Evolutionary conservation across 257 asterid genomes (phyloP).

Genomic region (Przewalskia tangutica): DNA sequence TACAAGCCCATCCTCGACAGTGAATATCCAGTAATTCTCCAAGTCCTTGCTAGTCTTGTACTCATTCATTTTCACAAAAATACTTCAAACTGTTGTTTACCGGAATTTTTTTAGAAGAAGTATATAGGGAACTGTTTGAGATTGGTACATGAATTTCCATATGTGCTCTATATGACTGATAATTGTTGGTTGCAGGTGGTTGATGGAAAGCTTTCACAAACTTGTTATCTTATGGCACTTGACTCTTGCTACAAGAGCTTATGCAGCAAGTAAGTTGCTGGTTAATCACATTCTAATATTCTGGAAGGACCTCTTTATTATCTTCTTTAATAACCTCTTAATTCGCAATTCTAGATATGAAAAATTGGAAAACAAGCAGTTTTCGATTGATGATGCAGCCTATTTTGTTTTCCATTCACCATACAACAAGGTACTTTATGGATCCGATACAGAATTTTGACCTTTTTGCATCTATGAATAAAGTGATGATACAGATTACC

Average conservation of each 20-base stretch:
- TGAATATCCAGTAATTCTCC: constrained; percentile 83
- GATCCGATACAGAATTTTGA: background rate
- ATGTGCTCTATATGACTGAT: background rate
- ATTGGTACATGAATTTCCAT: background rate
- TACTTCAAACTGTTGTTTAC: background rate
- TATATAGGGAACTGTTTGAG: background rate
- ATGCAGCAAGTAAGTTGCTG: constrained; percentile 53
- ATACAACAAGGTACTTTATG: constrained; percentile 73
- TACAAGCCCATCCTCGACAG: constrained; percentile 99
- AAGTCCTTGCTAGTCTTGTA: background rate
- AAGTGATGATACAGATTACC: background rate
- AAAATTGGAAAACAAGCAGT: constrained; percentile 71
- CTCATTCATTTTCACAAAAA: background rate
- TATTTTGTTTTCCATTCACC: constrained; percentile 95
- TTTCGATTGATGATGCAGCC: constrained; percentile 67
- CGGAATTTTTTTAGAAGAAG: background rate
- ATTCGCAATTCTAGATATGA: constrained; percentile 39
- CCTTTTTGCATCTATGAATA: too few species aligned
- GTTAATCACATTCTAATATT: background rate
- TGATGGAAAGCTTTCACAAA: constrained; percentile 98
- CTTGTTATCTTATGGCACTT: constrained; percentile 97
- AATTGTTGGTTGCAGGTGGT: constrained; percentile 52
- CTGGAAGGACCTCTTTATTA: background rate
- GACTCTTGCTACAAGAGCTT: constrained; percentile 89
- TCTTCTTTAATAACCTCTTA: background rate